Conservation (phyloP, 495 filamentous ascomycete genomes). For the Aspergillus sclerotioniger region DNA sequence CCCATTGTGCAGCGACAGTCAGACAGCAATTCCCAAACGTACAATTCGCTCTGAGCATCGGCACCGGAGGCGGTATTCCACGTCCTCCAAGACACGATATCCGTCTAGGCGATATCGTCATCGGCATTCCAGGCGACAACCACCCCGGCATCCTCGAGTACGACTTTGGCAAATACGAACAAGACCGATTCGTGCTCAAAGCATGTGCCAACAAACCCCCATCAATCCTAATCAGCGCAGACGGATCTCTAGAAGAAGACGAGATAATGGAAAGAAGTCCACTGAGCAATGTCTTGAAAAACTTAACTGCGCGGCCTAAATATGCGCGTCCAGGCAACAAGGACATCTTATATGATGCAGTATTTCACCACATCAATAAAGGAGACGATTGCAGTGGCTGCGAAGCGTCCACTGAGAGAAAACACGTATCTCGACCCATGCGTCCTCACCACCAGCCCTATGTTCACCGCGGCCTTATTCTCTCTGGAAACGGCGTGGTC, state of each 20-base stretch:
- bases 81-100: background rate
- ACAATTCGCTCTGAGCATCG: slow-evolving; percentile 6
- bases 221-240: slow-evolving; percentile 2
- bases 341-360: background rate
- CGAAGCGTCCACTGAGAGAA: background rate
- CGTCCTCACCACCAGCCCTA: background rate
- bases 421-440: background rate
- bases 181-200: background rate
- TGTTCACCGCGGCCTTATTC: slow-evolving; percentile 4
- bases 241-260: background rate
- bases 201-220: slow-evolving; percentile 2
- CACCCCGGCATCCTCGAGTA: slow-evolving; percentile 1
- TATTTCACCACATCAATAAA: background rate
- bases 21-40: slow-evolving; percentile 5
- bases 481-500: background rate
- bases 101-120: slow-evolving; percentile 5
- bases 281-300: background rate
- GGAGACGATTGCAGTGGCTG: background rate
- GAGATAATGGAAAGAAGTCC: slow-evolving; percentile 2
- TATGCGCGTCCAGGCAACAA: background rate
- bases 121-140: background rate
- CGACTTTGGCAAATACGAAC: slow-evolving; percentile 3
- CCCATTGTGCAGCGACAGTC: slow-evolving; percentile 5
- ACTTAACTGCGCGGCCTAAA: background rate
- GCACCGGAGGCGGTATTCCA: slow-evolving; percentile 6